Conservation (phyloP, 2,329 filamentous ascomycete genomes). For the Ophiocordyceps camponoti-saundersi region DNA sequence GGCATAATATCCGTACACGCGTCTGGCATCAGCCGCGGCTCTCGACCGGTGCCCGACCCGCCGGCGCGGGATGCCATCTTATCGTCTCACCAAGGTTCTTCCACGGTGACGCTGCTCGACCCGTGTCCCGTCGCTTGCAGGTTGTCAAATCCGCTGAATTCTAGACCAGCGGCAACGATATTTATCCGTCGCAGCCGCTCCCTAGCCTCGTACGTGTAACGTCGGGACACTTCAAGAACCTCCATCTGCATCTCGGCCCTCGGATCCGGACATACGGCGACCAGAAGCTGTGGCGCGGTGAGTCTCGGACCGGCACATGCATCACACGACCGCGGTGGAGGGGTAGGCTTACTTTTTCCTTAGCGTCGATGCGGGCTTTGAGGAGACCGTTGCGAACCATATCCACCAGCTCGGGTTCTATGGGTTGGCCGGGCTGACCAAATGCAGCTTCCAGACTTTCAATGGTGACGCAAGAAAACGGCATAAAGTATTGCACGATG, state of each 20-base stretch:
- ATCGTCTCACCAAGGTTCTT: constrained; percentile 18
- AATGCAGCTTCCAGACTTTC: constrained; percentile 66
- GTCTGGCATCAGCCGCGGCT: constrained; percentile 1
- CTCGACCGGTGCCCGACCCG: constrained; percentile 1
- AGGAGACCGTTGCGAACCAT: constrained; percentile 63
- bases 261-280: constrained; percentile 50
- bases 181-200: constrained; percentile 65
- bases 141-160: constrained; percentile 27
- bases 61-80: constrained; percentile 3
- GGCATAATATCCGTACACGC: background rate
- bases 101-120: constrained; percentile 5
- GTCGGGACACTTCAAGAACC: constrained; percentile 48
- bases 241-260: constrained; percentile 54
- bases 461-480: constrained; percentile 76
- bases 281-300: constrained; percentile 39
- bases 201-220: constrained; percentile 59
- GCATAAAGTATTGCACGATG: constrained; percentile 81
- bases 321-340: background rate
- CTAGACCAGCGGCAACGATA: constrained; percentile 57
- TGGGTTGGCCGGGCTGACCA: constrained; percentile 39
- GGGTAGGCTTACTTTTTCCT: constrained; percentile 41
- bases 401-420: constrained; percentile 56
- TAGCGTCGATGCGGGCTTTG: constrained; percentile 68
- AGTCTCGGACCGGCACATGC: background rate
- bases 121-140: constrained; percentile 3